Evolutionary conservation across 2,329 filamentous ascomycete genomes (phyloP).

Genomic region (Stemphylium vesicarium): DNA sequence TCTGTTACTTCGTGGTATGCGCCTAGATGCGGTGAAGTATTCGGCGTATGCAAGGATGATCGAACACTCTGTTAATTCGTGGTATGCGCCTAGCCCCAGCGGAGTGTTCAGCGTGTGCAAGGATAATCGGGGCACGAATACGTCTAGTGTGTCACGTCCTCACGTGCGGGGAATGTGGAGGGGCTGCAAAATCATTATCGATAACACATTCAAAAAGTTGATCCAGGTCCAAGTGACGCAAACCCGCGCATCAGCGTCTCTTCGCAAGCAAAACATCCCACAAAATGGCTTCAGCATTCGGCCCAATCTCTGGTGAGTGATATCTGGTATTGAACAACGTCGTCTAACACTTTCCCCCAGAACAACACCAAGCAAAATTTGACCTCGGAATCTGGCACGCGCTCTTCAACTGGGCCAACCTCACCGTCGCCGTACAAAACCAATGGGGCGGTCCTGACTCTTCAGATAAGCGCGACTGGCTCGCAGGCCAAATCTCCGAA

Average conservation of each 20-base stretch:
- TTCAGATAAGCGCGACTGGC: slow-evolving; percentile 92
- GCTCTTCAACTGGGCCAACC: slow-evolving; percentile 85
- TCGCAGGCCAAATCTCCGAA: slow-evolving; percentile 85
- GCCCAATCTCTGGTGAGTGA: slow-evolving; percentile 7
- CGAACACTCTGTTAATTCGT: too few species aligned
- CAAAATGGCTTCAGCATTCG: slow-evolving; percentile 13
- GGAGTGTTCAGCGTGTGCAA: too few species aligned
- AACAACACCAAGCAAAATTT: slow-evolving; percentile 54
- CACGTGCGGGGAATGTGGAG: slow-evolving; percentile 1
- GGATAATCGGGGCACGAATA: too few species aligned
- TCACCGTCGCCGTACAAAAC: slow-evolving; percentile 85
- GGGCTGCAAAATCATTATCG: slow-evolving; percentile 7
- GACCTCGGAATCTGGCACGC: slow-evolving; percentile 86
- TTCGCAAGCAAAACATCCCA: slow-evolving; percentile 1
- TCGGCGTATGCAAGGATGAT: too few species aligned
- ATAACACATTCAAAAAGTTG: slow-evolving; percentile 11
- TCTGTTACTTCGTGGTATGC: too few species aligned
- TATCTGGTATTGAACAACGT: neutral
- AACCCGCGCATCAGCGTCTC: slow-evolving; percentile 3
- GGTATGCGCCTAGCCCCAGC: too few species aligned
- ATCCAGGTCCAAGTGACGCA: slow-evolving; percentile 8
- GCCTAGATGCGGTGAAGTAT: too few species aligned
- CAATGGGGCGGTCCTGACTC: slow-evolving; percentile 86
- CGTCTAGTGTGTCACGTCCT: neutral
- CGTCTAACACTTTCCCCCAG: slow-evolving; percentile 23